Base-by-base conservation (phyloP, 495 filamentous ascomycete species). In the Jackrogersella minutella region DNA sequence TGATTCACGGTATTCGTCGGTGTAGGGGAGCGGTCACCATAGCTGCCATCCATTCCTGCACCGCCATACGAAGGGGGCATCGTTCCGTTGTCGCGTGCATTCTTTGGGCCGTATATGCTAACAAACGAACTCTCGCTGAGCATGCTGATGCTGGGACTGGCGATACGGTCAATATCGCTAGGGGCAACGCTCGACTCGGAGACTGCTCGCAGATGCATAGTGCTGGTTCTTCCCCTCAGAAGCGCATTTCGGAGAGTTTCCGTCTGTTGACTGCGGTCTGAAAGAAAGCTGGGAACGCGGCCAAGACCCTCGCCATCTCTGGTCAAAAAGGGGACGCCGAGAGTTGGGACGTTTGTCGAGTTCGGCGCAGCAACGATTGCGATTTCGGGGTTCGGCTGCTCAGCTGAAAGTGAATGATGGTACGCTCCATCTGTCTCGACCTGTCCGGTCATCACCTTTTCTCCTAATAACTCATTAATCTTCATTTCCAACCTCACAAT, bases 91-190 rank as follows among this genome's bases (percentile, higher is more conserved):
- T 63, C 64, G 30, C 68, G 57, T 24, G 31, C 58, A 19, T 65
- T 63, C 57, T 75, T 79, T 13, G 78, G 73, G 13, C 86, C 90
- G 57, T 88, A 88, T 5, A 91, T 80, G 70, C 87, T 89, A 9
- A 90, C 67, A 64, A 93, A 91, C 28, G 90, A 92, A 68, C 89
- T 91, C 74, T 94, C 90, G 70, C 91, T 93, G 24, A 94, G 81
- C 14, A 91, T 82, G 64, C 91, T 93, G 16, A 93, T 77, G 46
- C 88, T 83, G 6, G 90, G 90, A 49, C 89, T 91, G 46, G 76
- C 72, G 57, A 82, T 66, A 51, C 74, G 72, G 56, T 78, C 79
- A 41, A 64, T 57, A 16, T 75, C 72, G 26, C 65, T 73, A 22
- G 69, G 67, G 9, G 79, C 78, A 55, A 62, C 73, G n/a, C 73